A percentile compares a stretch with the other conserved stretches of the same genome.
These are phyloP conservation scores for Hirschioporus abietinus DNA, from an alignment of 768 basidiomycete species.

Conservation along the genomic window DNA sequence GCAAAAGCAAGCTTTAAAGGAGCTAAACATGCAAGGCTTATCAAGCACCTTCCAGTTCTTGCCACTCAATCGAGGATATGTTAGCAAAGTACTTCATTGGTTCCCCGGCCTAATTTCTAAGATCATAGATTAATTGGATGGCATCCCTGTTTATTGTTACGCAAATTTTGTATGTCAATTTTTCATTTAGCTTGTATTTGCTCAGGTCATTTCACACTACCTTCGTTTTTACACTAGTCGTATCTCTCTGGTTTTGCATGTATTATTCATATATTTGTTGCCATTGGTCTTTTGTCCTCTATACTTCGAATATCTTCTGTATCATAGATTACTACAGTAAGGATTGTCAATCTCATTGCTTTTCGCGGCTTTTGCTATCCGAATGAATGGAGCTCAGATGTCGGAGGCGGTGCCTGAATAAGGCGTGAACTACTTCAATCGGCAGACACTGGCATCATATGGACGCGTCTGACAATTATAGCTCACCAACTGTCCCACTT, in stretches of 20 bases:
- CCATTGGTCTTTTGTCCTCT: background rate
- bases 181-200: conserved; percentile 14
- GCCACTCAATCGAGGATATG: conserved; percentile 36
- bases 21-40: conserved; percentile 68
- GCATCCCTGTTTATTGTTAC: conserved; percentile 11
- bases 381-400: background rate
- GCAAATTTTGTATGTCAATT: background rate
- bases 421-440: background rate
- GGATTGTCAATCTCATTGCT: background rate
- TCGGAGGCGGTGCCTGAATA: background rate
- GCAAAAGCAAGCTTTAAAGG: conserved; percentile 59
- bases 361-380: background rate
- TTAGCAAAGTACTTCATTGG: conserved; percentile 68
- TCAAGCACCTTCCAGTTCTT: conserved; percentile 71
- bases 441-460: background rate
- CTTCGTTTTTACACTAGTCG: conserved; percentile 1
- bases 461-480: background rate
- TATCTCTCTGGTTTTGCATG: background rate
- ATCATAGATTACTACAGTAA: background rate
- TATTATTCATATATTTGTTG: background rate
- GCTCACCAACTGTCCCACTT: background rate
- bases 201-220: conserved; percentile 10
- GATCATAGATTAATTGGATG: conserved; percentile 37
- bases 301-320: background rate
- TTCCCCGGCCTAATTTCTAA: conserved; percentile 57